Evolutionary conservation across 257 asterid genomes (phyloP), one percentile per base, ranked within the genome.

Genomic region (Eucommia ulmoides): DNA sequence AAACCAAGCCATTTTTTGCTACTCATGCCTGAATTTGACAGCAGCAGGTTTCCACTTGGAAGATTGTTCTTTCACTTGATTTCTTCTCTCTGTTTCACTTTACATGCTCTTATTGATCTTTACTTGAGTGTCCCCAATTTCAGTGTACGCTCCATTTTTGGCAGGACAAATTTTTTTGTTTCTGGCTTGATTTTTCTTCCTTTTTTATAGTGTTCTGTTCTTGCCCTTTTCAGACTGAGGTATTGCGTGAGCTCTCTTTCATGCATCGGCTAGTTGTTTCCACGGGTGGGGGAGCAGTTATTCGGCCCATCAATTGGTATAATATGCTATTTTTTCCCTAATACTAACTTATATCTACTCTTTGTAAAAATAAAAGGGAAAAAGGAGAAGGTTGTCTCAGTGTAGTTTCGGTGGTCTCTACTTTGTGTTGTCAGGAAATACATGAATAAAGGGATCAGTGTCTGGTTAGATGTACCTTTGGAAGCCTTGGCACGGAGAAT

Each of bases 281-380:
- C 64, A 82, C 96, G 0, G 98, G 96, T 51, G 98, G 98, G 51
- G 96, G 96, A 64, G 96, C 93, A 18, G 96, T 89, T 58, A 70
- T 83, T 59, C 93, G 92, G 62, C 84, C 88, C 51, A 58, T 80
- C 59, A 89, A 89, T 77, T 85, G 98, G 96, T 89, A 89, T 48
- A 16, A 42, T 63, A 33, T 58, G 52, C 22, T 41, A 7, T 45
- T 17, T 41, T 8, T 18, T 3, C 22, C 42, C 24, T 0, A 17
- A 19, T 44, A 42, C 24, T 23, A 49, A 22, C 19, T 65, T 55
- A 24, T 21, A 48, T 29, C 35, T 25, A 26, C 44, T 38, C 21
- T 25, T 38, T 44, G 35, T 23, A 56, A n/a, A n/a, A n/a, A n/a
- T n/a, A n/a, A n/a, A n/a, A n/a, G n/a, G n/a, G n/a, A n/a, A n/a